These are phyloP conservation scores for Poa pratensis DNA, from an alignment of 176 grass and related monocot species.

Conservation along the genomic window DNA sequence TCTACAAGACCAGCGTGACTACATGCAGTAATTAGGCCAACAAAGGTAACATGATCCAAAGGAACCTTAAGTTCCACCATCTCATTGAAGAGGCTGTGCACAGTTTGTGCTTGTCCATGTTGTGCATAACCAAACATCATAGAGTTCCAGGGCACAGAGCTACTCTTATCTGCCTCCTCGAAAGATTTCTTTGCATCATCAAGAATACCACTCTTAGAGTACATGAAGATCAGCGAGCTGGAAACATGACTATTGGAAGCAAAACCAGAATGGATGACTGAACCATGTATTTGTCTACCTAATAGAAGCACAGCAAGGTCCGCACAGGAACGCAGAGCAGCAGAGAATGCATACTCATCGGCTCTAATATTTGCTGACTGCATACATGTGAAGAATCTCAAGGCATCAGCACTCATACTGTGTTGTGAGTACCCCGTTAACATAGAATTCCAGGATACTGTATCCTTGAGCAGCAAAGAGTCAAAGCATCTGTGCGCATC, in stretches of 20 bases:
- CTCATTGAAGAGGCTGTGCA: constrained; percentile 42
- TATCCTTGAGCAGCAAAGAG: constrained; percentile 48
- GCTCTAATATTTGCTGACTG: constrained; percentile 29
- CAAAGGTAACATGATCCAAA: constrained; percentile 70
- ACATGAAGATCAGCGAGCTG: constrained; percentile 70
- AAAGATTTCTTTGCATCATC: constrained; percentile 56
- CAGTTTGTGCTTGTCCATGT: constrained; percentile 52
- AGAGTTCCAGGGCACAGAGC: constrained; percentile 67
- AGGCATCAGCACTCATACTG: constrained; percentile 44
- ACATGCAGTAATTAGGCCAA: constrained; percentile 61
- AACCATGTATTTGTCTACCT: constrained; percentile 66
- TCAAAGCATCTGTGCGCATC: constrained; percentile 60
- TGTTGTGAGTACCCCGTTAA: constrained; percentile 70
- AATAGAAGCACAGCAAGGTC: constrained; percentile 64
- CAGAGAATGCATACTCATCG: constrained; percentile 64
- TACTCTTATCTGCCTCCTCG: constrained; percentile 56
- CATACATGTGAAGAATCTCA: constrained; percentile 64
- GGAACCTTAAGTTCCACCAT: constrained; percentile 52
- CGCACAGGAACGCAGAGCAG: constrained; percentile 57
- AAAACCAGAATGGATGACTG: constrained; percentile 52
- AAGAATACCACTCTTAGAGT: constrained; percentile 66
- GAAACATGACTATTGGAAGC: constrained; percentile 62
- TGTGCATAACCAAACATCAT: constrained; percentile 78
- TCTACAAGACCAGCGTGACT: constrained; percentile 67
- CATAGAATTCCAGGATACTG: constrained; percentile 69